Evolutionary conservation across 2,329 filamentous ascomycete species (phyloP), one percentile per base, ranked within the genome.

Genomic region (Cercospora beticola): DNA sequence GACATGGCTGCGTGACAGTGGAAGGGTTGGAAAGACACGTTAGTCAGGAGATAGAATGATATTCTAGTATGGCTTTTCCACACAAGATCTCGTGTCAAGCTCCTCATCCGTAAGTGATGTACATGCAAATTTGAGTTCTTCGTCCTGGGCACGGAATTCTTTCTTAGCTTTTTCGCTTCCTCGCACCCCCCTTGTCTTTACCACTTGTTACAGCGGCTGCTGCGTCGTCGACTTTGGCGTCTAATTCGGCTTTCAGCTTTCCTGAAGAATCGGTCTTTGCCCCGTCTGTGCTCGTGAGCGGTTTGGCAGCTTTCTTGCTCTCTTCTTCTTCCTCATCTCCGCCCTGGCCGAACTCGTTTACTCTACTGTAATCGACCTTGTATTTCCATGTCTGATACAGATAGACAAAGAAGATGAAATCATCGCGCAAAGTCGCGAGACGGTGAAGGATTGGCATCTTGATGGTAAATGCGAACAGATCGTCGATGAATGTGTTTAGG

Each of bases 351-450:
- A 98, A 99, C 81, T 99, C 95, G 80, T 99, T 99, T 78, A 99
- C 91, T 71, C 95, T 89, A 10, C 87, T 90, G 82, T 94, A 95
- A 80, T 99, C 95, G 70, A 95, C 86, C 82, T 90, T 93, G 85
- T 99, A 99, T 65, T 90, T 90, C 87, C 89, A 99, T 70, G 90
- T 88, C 83, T 99, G 95, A 82, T 99, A 99, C 4, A 99, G 75
- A 82, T 97, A 99, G 68, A 99, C 86, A 79, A 99, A 99, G 86
- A 99, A 99, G 78, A 99, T 98, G 73, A 99, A 86, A 77, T 99
- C 95, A 79, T 99, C 95, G 69, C 95, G 87, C 71, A 99, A 86
- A 0, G 95, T 98, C 0, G 95, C 93, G 62, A 99, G 85, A 16
- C 95, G 89, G 81, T 99, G 95, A 62, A 99, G 85, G 71, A 94